Evolutionary conservation across 371 early-diverging fungal species (phyloP), one percentile per base, ranked within the genome.

Genomic region (Mortierella sp.): DNA sequence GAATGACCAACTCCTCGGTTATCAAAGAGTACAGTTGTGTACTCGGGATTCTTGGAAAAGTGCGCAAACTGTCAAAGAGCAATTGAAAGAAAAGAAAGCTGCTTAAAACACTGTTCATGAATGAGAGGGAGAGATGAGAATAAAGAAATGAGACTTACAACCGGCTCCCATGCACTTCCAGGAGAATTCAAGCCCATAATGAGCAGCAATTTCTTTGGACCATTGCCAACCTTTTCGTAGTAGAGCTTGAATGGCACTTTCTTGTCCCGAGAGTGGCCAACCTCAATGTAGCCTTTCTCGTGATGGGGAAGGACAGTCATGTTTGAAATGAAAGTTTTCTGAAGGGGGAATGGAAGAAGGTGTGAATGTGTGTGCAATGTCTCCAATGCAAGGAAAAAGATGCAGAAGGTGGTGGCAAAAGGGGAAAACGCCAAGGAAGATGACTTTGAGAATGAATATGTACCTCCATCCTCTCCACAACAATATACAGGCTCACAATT

Each of bases 1-100:
- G 90, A 89, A 37, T 75, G 74, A 7, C 96, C 95, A 56, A 90
- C 87, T 26, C 95, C 96, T 65, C 95, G 84, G 85, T 95, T 94
- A 69, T 96, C 96, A 70, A 93, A 93, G 26, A 94, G 88, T 42
- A 93, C 87, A 4, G 92, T 88, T 5, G 91, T 90, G 76, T 90
- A 95, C 43, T 90, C 88, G 42, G 79, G 70, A 34, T 72, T 69
- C 56, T 66, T 62, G 15, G 79, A 60, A 42, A 79, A 79, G 35
- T 73, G 66, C 12, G 59, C 61, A 15, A 79, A 70, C 79, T 79
- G 59, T 28, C 4, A 40, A 23, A 59, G 28, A 3, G n/a, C 5
- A 57, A 34, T 45, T 17, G 45, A 45, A 7, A 51, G 26, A 22
- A 51, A 9, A 22, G 28, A 51, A 51, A 8, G 51, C 26, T 6